Evolutionary conservation across 495 filamentous ascomycete species (phyloP), one percentile per base, ranked within the genome.

Genomic region (Aspergillus ellipticus): DNA sequence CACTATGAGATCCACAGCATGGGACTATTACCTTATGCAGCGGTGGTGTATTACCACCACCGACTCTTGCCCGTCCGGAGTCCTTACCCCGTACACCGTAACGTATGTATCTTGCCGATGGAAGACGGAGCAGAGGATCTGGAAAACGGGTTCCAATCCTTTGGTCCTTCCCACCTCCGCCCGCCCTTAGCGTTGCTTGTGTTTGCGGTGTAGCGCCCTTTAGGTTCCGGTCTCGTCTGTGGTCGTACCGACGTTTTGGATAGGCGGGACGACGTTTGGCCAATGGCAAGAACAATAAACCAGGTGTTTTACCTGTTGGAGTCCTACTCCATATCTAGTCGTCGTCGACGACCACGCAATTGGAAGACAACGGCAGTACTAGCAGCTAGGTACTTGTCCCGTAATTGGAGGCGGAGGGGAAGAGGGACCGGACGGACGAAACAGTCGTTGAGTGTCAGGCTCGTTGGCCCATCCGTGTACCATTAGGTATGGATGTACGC

Each of bases 1-100:
- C 53, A 61, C 62, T 59, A 65, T 60, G 46, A 58, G 55, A 65
- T 59, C 58, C 51, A 55, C 56, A 33, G 31, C 42, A 24, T 52
- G 51, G 42, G 53, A 56, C 49, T 50, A 43, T 58, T 56, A 47
- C 54, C 55, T 46, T 35, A 28, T 55, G 31, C 45, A 55, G 51
- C 46, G 39, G 19, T 46, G 31, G 20, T 49, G 35, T 42, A 29
- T 19, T 42, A 17, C 9, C 3, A 16, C 24, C 24, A 28, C 24
- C 24, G 24, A 28, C 24, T 28, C 24, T 28, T 28, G 24, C 24
- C 24, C 24, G 24, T 9, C 49, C 21, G 43, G 16, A 26, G 42
- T 56, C 24, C 41, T 43, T n/a, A 48, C 19, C 19, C 19, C 21
- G 42, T 43, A 45, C 17, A 20, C 19, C 16, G 35, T 43, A 43